Evolutionary conservation across 2,329 filamentous ascomycete species (phyloP), one percentile per base, ranked within the genome.

Genomic region (Fusarium incarnatum): DNA sequence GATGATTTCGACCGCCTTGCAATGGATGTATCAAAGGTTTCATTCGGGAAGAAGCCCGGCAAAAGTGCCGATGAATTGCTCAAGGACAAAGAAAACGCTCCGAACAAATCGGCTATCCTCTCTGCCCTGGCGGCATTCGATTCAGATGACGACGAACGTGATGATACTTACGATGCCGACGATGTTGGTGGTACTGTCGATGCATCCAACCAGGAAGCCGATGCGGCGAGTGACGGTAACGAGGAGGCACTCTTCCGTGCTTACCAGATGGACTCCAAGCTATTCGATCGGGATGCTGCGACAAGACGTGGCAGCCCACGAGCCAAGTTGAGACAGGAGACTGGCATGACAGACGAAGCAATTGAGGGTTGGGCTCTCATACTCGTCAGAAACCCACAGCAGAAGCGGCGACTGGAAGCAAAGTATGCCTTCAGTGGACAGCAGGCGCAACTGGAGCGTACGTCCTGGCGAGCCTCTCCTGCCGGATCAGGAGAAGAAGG

Each of bases 301-400:
- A 94, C 92, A 0, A 86, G 94, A 56, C 85, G 92, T 66, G 85
- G 91, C 0, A 84, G 86, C 23, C 82, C 86, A 3, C 86, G 96
- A 41, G 80, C 79, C 9, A 87, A 86, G 34, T 78, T 99, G 50
- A 92, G 90, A 72, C 86, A 87, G 23, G 90, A 94, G 64, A 97
- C 93, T 1, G 91, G 91, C 6, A 93, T 98, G 93, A 94, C 94
- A 1, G 94, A 98, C 73, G 95, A 98, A 80, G 90, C 92, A 5
- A 91, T 99, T 34, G 96, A 98, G 80, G 96, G 96, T 8, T 99
- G 95, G 94, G 93, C 88, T 0, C 83, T 97, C 50, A 97, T 98
- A 93, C 81, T 98, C 10, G 82, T 84, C 15, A 87, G 94, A 32
- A 91, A 95, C 73, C 87, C 92, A 2, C 87, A 88, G 73, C 87